Evolutionary conservation across 2,329 filamentous ascomycete genomes (phyloP), one percentile per base, ranked within the genome.

Genomic region (Saccharata proteae): DNA sequence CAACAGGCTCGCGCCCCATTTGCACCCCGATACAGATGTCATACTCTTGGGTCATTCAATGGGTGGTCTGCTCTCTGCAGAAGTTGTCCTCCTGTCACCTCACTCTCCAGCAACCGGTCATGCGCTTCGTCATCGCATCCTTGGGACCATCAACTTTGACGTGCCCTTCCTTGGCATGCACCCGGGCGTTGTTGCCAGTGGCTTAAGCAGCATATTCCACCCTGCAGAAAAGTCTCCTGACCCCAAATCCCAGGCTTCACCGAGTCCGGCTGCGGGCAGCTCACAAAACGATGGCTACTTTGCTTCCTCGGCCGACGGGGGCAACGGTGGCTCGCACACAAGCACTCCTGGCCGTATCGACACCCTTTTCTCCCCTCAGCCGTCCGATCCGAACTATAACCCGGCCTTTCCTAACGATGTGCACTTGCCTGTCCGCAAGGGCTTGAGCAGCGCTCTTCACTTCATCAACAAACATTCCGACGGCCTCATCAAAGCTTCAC

Each of bases 161-260:
- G 80, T 81, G 0, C 86, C 86, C 0, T 84, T 92, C 36, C 63
- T 93, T 5, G 86, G 86, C 3, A 78, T 94, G 49, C 84, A 94
- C 54, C 85, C 84, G 1, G 81, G 86, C 5, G 80, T 94, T 24
- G 71, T 93, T 24, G 70, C 76, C n/a, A 80, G 80, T 21, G 83
- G 85, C 2, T 69, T 93, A 32, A 71, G 76, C 3, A 88, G 82
- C 47, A 65, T 93, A 8, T 90, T 93, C 53, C 62, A 59, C 20
- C 57, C 67, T 16, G 54, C 45, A 12, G 32, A 35, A 5, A 35
- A 35, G 19, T 23, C 33, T 8, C 28, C 33, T 10, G 33, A 31
- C 16, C 27, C 15, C 8, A 9, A 23, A 47, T 49, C 4, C 34
- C n/a, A n/a, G n/a, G n/a, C n/a, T n/a, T n/a, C n/a, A n/a, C n/a